Evolutionary conservation across 2,329 filamentous ascomycete species (phyloP), one percentile per base, ranked within the genome.

Genomic region (Aspergillus brunneoviolaceus): DNA sequence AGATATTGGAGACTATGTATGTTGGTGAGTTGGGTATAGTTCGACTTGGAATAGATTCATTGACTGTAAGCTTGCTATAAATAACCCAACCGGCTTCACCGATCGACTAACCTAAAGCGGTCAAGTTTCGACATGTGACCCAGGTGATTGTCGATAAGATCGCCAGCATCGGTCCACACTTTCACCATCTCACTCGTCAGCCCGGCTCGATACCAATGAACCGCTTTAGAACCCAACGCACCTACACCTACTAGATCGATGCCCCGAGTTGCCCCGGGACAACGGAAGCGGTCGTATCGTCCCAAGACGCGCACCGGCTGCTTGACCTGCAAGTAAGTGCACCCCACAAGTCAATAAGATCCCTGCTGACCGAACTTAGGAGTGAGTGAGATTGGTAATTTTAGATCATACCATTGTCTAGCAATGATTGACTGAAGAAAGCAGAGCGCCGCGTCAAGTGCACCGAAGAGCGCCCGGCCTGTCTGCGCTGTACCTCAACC

Each of bases 271-370:
- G 51, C 51, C 7, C 50, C 50, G 9, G n/a, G 16, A 27, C 19
- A 52, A 7, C 33, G 51, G 3, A 52, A 52, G 51, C 51, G 51
- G 39, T 6, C 23, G 51, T 52, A 52, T n/a, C 21, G 19, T 7
- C 51, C 51, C 31, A 52, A 52, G 21, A 52, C 31, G n/a, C 51
- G 51, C 31, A 45, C 31, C 9, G 51, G 51, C 31, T 52, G 51
- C 21, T 16, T 52, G 31, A 52, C 51, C 31, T 52, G 51, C 51
- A 52, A 52, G 51, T 52, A 3, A 5, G 51, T 42, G 3, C 10
- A 6, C 14, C 33, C 31, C 21, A 5, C 31, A 16, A 9, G 4
- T 10, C 19, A 10, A 14, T 19, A 10, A 9, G 33, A 42, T 4
- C 19, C 21, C 31, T 10, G 51, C 51, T 52, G 31, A 52, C 51